A percentile compares a stretch with the other conserved stretches of the same genome.
These are phyloP conservation scores for Porpolomopsis calyptriformis DNA, from an alignment of 768 basidiomycete genomes.

Conservation along the genomic window DNA sequence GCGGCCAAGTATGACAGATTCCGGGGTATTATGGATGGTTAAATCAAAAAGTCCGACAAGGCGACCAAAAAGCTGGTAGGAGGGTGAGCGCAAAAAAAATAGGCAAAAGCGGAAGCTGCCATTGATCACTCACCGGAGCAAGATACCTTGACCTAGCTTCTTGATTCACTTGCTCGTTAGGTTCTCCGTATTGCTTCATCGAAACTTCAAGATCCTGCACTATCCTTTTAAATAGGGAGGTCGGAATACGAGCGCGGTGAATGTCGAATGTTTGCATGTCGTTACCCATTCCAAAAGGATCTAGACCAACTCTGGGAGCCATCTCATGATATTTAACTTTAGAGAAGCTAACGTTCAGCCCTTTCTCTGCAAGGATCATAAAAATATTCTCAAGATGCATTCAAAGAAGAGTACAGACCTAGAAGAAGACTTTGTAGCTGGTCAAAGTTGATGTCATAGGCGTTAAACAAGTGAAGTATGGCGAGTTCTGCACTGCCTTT, in stretches of 20 bases:
- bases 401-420: constrained; percentile 5
- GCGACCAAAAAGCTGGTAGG: neutral
- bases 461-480: no score
- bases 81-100: neutral
- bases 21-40: neutral
- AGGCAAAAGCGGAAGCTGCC: neutral
- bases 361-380: constrained; percentile 8
- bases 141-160: neutral
- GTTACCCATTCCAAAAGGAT: constrained; percentile 2
- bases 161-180: neutral
- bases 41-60: constrained; percentile 13
- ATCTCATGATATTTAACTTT: constrained; percentile 12
- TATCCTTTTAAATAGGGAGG: constrained; percentile 12
- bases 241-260: constrained; percentile 15
- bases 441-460: neutral
- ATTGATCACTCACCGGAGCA: neutral
- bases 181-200: no score
- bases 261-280: constrained; percentile 14
- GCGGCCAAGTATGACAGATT: neutral
- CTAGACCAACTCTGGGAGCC: constrained; percentile 12
- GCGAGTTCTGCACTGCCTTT: neutral
- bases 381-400: neutral
- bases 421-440: constrained; percentile 4
- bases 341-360: constrained; percentile 12
- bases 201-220: constrained; percentile 8